A percentile compares a stretch with the other conserved stretches of the same genome.
phyloP scores from a whole-genome alignment of 768 basidiomycete species.

The Neoboletus brunneissimus region DNA sequence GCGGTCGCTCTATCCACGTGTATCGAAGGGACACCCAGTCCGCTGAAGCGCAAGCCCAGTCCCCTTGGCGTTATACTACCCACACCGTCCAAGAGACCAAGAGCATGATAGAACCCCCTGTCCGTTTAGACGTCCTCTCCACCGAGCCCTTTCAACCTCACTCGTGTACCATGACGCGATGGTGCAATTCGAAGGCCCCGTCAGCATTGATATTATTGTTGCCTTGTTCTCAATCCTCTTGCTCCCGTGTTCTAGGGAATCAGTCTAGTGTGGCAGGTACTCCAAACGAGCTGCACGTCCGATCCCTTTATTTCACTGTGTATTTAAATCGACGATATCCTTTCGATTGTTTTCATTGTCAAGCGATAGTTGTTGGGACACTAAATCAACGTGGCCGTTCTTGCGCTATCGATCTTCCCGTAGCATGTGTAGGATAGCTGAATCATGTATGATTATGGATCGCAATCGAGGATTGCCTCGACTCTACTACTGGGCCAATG shows the following conservation, averaged over 20 bases:
- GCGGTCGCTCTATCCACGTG: background rate
- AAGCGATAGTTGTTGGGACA: background rate
- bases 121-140: background rate
- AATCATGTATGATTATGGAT: background rate
- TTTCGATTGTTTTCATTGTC: background rate
- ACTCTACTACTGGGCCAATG: background rate
- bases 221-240: background rate
- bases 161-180: background rate
- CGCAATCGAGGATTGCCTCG: background rate
- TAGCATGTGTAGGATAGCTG: background rate
- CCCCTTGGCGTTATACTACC: background rate
- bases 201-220: background rate
- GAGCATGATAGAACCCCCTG: conserved; percentile 1
- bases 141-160: background rate
- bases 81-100: conserved; percentile 24
- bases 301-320: background rate
- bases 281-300: background rate
- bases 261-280: background rate
- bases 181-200: background rate
- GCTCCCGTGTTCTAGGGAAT: background rate
- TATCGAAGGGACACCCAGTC: background rate
- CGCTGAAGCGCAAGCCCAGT: conserved; percentile 24
- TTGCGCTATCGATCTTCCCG: background rate
- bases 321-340: background rate
- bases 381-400: background rate